Evolutionary conservation across 1,284 basidiomycete genomes (phyloP).

Genomic region (Fistulina hepatica): DNA sequence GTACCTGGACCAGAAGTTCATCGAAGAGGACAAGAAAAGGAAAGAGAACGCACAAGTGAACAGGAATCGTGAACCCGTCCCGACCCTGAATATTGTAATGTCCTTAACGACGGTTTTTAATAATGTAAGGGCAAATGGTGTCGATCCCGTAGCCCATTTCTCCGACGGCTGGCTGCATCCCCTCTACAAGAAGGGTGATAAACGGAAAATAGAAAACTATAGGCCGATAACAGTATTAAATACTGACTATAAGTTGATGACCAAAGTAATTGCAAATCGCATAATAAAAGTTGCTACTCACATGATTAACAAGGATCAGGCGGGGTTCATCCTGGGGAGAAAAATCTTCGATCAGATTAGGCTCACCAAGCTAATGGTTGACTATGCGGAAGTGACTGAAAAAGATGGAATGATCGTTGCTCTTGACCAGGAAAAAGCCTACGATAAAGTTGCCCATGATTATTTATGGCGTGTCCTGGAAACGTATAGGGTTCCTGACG

Average conservation of each 20-base stretch:
- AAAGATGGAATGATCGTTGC: conserved; percentile 12
- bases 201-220: conserved; percentile 21
- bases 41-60: too few species aligned
- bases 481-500: conserved; percentile 6
- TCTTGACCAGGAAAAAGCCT: conserved; percentile 11
- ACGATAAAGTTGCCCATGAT: conserved; percentile 6
- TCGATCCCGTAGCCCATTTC: conserved; percentile 14
- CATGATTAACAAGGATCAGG: conserved; percentile 15
- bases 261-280: conserved; percentile 8
- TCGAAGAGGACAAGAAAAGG: too few species aligned
- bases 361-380: conserved; percentile 10
- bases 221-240: conserved; percentile 20
- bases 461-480: conserved; percentile 16
- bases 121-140: conserved; percentile 10
- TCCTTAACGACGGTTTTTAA: conserved; percentile 9
- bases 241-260: conserved; percentile 14
- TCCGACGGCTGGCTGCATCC: conserved; percentile 25
- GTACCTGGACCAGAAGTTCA: background rate
- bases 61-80: too few species aligned
- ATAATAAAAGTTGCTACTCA: conserved; percentile 6
- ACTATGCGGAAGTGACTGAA: conserved; percentile 16
- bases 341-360: conserved; percentile 16
- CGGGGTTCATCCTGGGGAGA: conserved; percentile 17
- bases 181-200: conserved; percentile 25
- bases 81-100: conserved; percentile 7